A percentile compares a stretch with the other conserved stretches of the same genome.
phyloP scores from a whole-genome alignment of 1,139 yeast species.

The Pneumocystis canis region DNA sequence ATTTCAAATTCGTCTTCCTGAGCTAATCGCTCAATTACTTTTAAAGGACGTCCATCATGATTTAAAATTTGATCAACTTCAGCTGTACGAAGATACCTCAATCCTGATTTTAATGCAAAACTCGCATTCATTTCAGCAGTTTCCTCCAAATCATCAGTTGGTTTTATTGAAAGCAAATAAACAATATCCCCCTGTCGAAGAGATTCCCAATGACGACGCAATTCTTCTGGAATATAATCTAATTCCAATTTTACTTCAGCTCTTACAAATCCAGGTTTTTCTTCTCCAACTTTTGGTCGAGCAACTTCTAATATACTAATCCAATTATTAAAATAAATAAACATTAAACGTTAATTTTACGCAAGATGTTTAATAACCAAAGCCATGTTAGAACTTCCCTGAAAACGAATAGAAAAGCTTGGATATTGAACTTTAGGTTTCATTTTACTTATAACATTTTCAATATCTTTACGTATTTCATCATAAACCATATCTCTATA shows the following conservation, averaged over 20 bases:
- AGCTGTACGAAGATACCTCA: slow-evolving; percentile 20
- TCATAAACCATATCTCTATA: slow-evolving; percentile 18
- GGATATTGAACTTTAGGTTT: slow-evolving; percentile 14
- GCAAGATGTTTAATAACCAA: slow-evolving; percentile 17
- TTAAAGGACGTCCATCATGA: slow-evolving; percentile 13
- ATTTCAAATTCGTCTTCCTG: background rate
- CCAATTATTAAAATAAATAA: background rate
- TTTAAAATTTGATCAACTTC: slow-evolving; percentile 18
- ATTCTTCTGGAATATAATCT: slow-evolving; percentile 11
- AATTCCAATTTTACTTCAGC: slow-evolving; percentile 22
- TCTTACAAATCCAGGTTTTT: slow-evolving; percentile 17
- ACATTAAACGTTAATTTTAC: background rate
- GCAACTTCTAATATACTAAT: slow-evolving; percentile 18
- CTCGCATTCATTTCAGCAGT: slow-evolving; percentile 7
- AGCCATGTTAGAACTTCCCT: slow-evolving; percentile 26
- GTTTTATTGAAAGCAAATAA: slow-evolving; percentile 19
- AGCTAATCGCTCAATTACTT: background rate
- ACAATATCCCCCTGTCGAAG: slow-evolving; percentile 23
- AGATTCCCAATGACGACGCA: slow-evolving; percentile 24
- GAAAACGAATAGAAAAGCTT: slow-evolving; percentile 10
- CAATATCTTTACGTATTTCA: slow-evolving; percentile 21
- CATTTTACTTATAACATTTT: slow-evolving; percentile 18
- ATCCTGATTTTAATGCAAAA: slow-evolving; percentile 15
- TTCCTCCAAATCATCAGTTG: slow-evolving; percentile 13
- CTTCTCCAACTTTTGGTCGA: slow-evolving; percentile 20